Evolutionary conservation across 805 yeast genomes (phyloP).

Genomic region (Wickerhamomyces bisporus): DNA sequence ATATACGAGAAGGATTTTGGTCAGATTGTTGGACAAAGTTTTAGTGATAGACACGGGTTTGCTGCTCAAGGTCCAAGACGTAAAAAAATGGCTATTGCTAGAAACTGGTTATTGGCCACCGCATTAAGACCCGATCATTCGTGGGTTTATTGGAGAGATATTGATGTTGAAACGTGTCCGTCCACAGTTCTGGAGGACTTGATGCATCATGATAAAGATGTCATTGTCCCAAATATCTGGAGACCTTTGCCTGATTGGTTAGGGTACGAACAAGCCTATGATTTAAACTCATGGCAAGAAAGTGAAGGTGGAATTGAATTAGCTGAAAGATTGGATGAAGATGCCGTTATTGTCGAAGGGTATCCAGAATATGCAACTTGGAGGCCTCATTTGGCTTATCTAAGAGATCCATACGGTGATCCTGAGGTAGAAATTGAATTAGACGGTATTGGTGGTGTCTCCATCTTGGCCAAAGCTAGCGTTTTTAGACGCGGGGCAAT

Average conservation of each 20-base stretch:
- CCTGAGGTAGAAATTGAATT: slow-evolving; percentile 88
- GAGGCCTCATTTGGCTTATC: slow-evolving; percentile 94
- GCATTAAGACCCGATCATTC: slow-evolving; percentile 90
- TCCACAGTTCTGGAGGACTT: slow-evolving; percentile 81
- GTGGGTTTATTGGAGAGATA: slow-evolving; percentile 97
- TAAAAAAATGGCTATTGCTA: slow-evolving; percentile 91
- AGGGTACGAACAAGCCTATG: slow-evolving; percentile 81
- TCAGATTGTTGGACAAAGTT: slow-evolving; percentile 87
- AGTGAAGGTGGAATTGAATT: slow-evolving; percentile 75
- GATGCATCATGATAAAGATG: slow-evolving; percentile 88
- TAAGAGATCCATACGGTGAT: slow-evolving; percentile 92
- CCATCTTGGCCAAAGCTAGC: slow-evolving; percentile 79
- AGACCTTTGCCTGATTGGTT: slow-evolving; percentile 84
- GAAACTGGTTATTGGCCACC: slow-evolving; percentile 88
- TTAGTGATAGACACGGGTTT: slow-evolving; percentile 90
- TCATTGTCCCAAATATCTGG: slow-evolving; percentile 94
- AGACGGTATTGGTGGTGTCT: slow-evolving; percentile 98
- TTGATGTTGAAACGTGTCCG: slow-evolving; percentile 91
- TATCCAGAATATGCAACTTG: slow-evolving; percentile 96
- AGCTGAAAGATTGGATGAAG: slow-evolving; percentile 78
- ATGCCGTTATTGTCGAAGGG: slow-evolving; percentile 96
- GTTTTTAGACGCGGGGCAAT: slow-evolving; percentile 88
- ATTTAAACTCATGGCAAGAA: slow-evolving; percentile 82
- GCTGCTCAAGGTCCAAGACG: slow-evolving; percentile 95
- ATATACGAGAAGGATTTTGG: slow-evolving; percentile 92